Base-by-base conservation (phyloP, 202 grass and related monocot species). In the Setaria viridis region DNA sequence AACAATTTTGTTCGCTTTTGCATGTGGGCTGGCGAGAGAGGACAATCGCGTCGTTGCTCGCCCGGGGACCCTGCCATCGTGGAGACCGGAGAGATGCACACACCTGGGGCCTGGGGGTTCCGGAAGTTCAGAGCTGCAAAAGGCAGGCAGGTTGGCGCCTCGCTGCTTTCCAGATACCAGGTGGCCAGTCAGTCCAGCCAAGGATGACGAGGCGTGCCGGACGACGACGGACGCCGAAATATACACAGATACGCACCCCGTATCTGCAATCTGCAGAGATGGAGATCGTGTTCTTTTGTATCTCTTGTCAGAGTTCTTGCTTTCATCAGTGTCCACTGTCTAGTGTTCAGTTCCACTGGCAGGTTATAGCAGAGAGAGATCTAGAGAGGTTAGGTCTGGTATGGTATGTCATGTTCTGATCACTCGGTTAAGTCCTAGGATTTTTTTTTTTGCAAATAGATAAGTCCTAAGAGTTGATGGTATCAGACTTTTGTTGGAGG, bases 21-120 rank as follows among this genome's bases (percentile, higher is more conserved):
- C 72, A 70, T 76, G 80, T 87, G 89, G 68, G 41, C n/a, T 59
- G 66, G 59, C 29, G 11, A 49, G 67, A 55, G 46, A 45, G 73
- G 84, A 74, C 74, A 64, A 35, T 45, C 34, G 74, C 49, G 39
- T 60, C 39, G 39, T 51, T 48, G 70, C 45, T 39, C 11, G 33
- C 25, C 32, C 17, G 77, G 60, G 59, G 51, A 70, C 81, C 74
- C 34, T 79, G 50, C 57, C 81, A 39, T 55, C 42, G 42, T 62
- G 79, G 76, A 69, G 29, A 68, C n/a, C 39, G 39, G 39, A 69
- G 82, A 74, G 29, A 68, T 11, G 76, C 53, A 56, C 59, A 50
- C 53, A 45, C 43, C 70, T 80, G 42, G 48, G 30, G 54, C 37
- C 48, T 16, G 14, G 6, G 47, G 1, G 29, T 42, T 41, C 58